Percentiles rank a stretch among this genome's conserved stretches.
Evolutionary conservation across 441 rosid genomes (phyloP).

Genomic region (Oxalis stricta): DNA sequence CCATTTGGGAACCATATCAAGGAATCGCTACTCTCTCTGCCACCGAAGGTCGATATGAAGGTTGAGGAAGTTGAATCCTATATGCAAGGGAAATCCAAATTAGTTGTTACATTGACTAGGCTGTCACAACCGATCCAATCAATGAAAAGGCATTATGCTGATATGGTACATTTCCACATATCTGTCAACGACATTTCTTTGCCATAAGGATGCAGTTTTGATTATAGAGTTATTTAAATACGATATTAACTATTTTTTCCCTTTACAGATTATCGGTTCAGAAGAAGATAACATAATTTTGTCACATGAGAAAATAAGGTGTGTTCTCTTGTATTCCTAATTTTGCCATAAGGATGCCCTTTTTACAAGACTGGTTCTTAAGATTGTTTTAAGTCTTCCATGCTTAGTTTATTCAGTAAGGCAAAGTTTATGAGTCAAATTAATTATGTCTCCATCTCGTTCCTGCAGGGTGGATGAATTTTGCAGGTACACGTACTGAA

Average conservation of each 20-base stretch:
- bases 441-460: slow-evolving; percentile 17
- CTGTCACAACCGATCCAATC: slow-evolving; percentile 47
- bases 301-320: slow-evolving; percentile 95
- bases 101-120: slow-evolving; percentile 60
- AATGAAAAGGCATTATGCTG: slow-evolving; percentile 75
- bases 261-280: slow-evolving; percentile 67
- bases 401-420: slow-evolving; percentile 13
- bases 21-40: slow-evolving; percentile 71
- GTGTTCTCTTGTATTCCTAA: slow-evolving; percentile 9
- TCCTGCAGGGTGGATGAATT: slow-evolving; percentile 81
- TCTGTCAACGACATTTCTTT: not conserved
- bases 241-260: slow-evolving; percentile 9
- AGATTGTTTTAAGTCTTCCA: too few species aligned
- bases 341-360: not conserved
- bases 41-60: slow-evolving; percentile 68
- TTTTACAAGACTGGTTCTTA: not conserved
- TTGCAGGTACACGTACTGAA: slow-evolving; percentile 50
- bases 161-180: slow-evolving; percentile 38
- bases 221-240: slow-evolving; percentile 2
- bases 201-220: not conserved
- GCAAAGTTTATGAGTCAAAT: slow-evolving; percentile 10
- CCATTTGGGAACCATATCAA: slow-evolving; percentile 96
- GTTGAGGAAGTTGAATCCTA: slow-evolving; percentile 47
- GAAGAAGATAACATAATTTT: slow-evolving; percentile 82
- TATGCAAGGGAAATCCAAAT: slow-evolving; percentile 47